Evolutionary conservation across 23 red algal species (phyloP), one percentile per base, ranked within the genome.

Genomic region (Cyanidioschyzon merolae): DNA sequence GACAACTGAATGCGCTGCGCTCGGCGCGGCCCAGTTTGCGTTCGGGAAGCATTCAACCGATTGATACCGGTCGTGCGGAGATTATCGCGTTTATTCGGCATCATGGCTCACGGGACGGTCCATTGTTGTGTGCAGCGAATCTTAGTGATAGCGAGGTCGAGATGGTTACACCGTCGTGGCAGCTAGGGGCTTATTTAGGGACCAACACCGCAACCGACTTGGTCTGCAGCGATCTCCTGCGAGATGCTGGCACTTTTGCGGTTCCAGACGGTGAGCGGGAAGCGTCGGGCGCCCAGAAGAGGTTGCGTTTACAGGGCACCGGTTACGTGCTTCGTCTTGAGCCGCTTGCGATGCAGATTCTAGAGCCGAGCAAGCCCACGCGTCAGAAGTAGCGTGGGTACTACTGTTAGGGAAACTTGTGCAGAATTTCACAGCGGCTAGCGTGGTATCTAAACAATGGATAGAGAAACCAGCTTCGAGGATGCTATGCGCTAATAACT

Each of bases 101-200:
- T 31, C 41, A 21, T 1, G 38, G 7, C 2, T 3, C 27, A 0
- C n/a, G 21, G 29, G 78, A 81, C 59, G 35, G 18, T 17, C 78
- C 78, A 38, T 40, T 81, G 54, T 34, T 81, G 21, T 81, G 78
- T 67, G 54, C 59, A 12, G 78, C 78, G 58, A 81, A 81, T 81
- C 41, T 81, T 17, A 59, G 63, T 71, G 63, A 35, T 25, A 3
- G 29, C 12, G 32, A 25, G 32, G 12, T 71, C 16, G 63, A 71
- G 3, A 35, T 35, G 63, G 63, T 71, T 7, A 35, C 32, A 27
- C 63, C 63, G 29, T 3, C 63, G 12, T 71, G 63, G 63, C 63
- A 71, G 29, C 63, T 71, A 12, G 63, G 32, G 3, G 32, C 21
- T 7, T 71, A 71, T 35, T 71, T 71, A 7, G 63, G 63, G 30